phyloP scores from a whole-genome alignment of 2,329 filamentous ascomycete genomes.

The Colletotrichum truncatum region DNA sequence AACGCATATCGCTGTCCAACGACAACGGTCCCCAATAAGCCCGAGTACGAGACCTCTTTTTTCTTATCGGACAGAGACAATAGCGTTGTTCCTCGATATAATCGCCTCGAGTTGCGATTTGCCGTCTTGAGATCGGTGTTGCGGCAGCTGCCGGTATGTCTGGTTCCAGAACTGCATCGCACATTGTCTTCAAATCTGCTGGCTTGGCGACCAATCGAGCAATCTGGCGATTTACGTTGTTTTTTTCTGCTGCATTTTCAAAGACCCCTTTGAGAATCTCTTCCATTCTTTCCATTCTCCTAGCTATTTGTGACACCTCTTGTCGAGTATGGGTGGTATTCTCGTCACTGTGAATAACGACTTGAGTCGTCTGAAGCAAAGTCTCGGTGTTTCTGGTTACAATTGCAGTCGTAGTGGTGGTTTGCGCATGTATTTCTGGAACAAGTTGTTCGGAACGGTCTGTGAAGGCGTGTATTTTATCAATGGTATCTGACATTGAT shows the following conservation, averaged over 20 bases:
- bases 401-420: neutral
- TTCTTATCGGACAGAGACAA: no score
- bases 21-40: no score
- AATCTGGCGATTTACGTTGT: neutral
- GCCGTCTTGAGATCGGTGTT: no score
- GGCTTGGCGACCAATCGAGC: neutral
- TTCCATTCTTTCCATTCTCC: neutral
- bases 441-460: neutral
- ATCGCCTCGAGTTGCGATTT: no score
- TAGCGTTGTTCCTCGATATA: no score
- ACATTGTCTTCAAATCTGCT: neutral
- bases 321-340: no score
- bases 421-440: neutral
- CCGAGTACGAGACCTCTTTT: no score
- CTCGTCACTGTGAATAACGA: neutral
- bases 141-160: no score
- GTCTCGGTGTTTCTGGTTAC: neutral
- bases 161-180: neutral
- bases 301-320: no score
- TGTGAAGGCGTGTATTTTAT: neutral
- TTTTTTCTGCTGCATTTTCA: neutral
- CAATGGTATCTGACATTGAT: neutral
- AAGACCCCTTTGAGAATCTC: neutral
- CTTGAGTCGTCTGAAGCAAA: neutral
- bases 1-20: no score